Evolutionary conservation across 352 stramenopile genomes (phyloP), one percentile per base, ranked within the genome.

Genomic region (Globisporangium rhizosaccharum): DNA sequence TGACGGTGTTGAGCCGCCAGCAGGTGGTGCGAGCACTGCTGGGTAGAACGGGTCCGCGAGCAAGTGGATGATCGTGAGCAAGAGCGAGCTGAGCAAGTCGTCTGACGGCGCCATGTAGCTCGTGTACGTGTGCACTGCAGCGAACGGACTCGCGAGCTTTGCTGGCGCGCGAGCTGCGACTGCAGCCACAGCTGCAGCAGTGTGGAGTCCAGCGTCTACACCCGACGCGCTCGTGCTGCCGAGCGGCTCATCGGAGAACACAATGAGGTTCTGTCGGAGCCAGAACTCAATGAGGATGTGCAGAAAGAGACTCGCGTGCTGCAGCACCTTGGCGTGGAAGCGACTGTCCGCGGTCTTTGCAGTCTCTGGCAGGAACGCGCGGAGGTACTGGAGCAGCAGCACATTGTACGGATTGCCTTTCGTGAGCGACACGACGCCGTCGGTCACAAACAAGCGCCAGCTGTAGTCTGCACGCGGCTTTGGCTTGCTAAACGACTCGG

Each of bases 231-330:
- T 30, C 41, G 20, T 25, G 9, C n/a, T 9, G 2, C 25, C 50
- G 10, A 66, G 47, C 3, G 73, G 61, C n/a, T 86, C 82, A 53
- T 91, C 76, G 0, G 82, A 84, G 55, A 91, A 93, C 57, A 84
- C 72, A 53, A 95, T 91, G 53, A 92, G 75, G 61, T 95, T 95
- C 59, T 95, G 86, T n/a, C 79, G 81, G 49, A 95, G 70, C 86
- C 86, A 95, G 52, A 92, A 91, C 59, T 95, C 86, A 23, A 95
- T 92, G 45, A 94, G 56, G 44, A 90, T 83, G 57, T 94, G 82
- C 26, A 95, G 70, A 61, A 95, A 94, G 3, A 93, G 69, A 62
- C 85, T 92, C 36, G 82, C 83, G 58, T 85, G 66, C 63, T 93
- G 82, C 30, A 90, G 59, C 39, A 90, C 62, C 56, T 90, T 92